Percentiles rank a stretch among this genome's conserved stretches.
Conservation (phyloP, 2,329 filamentous ascomycete species). For the Drechslerella stenobrocha region DNA sequence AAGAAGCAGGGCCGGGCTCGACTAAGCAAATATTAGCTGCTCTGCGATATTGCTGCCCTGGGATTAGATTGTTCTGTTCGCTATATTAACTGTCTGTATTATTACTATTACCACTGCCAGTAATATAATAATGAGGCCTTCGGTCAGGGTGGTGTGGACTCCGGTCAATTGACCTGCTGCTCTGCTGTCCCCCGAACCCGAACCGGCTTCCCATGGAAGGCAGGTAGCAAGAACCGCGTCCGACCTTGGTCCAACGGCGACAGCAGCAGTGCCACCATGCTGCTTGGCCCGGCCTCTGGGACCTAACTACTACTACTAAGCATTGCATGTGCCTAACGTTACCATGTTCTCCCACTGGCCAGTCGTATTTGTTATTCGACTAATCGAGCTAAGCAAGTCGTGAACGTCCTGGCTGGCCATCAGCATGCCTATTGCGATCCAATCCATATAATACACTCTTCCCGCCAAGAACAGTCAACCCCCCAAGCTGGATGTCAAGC, state of each 20-base stretch:
- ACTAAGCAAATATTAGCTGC: constrained; percentile 43
- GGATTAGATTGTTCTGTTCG: too few relatives aligned
- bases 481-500: constrained; percentile 6
- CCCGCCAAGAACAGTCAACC: constrained; percentile 19
- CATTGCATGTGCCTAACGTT: background rate
- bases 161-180: constrained; percentile 8
- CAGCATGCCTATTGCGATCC: too few relatives aligned
- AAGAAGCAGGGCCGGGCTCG: constrained; percentile 40
- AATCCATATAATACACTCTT: too few relatives aligned
- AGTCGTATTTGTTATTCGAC: too few relatives aligned
- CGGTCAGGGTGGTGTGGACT: too few relatives aligned
- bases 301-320: background rate
- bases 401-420: too few relatives aligned
- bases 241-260: constrained; percentile 41
- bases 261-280: constrained; percentile 47
- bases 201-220: constrained; percentile 48
- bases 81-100: too few relatives aligned
- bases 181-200: constrained; percentile 43
- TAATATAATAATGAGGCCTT: too few relatives aligned
- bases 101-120: too few relatives aligned
- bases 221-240: constrained; percentile 44
- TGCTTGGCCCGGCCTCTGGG: constrained; percentile 5
- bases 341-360: too few relatives aligned
- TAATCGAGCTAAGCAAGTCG: too few relatives aligned
- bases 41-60: constrained; percentile 42